Evolutionary conservation across 345 rosid genomes (phyloP), one percentile per base, ranked within the genome.

Genomic region (Mangifera indica): DNA sequence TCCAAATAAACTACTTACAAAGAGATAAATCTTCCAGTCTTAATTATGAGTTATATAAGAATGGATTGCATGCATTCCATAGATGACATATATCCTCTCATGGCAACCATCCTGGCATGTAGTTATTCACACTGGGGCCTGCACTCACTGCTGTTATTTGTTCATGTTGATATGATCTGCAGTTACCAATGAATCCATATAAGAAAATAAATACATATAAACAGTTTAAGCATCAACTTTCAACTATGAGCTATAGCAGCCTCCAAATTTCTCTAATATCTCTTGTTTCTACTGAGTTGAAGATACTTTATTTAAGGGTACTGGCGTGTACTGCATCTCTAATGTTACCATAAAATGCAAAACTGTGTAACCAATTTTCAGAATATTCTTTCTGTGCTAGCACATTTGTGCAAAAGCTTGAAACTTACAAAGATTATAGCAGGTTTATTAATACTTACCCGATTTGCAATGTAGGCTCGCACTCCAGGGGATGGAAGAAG

Each of bases 61-160:
- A 42, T 40, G 37, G 63, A 54, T 46, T 25, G 54, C 45, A 60
- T 58, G 29, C 63, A 76, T 67, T 48, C 65, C 74, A 78, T 54
- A 24, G 15, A 13, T 57, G 49, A 21, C 15, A 37, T 37, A 37
- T 22, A 6, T 69, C 25, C 40, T 37, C 14, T 65, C 84, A 94
- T 56, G 97, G 97, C 69, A 94, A 75, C 98, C 98, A 94, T 77
- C 91, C 97, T 42, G 89, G 77, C 95, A 90, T 87, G 84, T 85
- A 94, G 75, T 85, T 92, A 77, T 81, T 87, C 80, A 81, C 81
- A 79, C 97, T 89, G 32, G 97, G 95, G 3, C 98, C 94, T 44
- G 85, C 93, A 29, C 82, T 85, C 56, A 79, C 87, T 5, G 83
- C 83, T 5, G 88, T 61, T 56, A 80, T 86, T 53, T 80, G 88